Evolutionary conservation across 345 rosid genomes (phyloP).

Genomic region (Tarenaya hassleriana): DNA sequence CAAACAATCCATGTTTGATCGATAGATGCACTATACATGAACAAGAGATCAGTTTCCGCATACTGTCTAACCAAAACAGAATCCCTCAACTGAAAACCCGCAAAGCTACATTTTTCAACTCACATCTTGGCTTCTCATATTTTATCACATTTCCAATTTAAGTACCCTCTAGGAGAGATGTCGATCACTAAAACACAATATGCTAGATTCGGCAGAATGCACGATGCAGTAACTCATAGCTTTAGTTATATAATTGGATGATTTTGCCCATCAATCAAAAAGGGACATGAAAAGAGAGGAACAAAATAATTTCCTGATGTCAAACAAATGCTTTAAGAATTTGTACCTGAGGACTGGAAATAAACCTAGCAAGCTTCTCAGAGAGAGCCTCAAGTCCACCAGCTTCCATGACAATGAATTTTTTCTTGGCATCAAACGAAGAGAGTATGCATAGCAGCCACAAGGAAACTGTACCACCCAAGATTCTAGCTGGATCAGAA

Average conservation of each 20-base stretch:
- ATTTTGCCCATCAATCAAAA: no score
- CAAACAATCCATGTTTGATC: slow-evolving; percentile 18
- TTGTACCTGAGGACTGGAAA: slow-evolving; percentile 35
- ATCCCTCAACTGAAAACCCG: slow-evolving; percentile 8
- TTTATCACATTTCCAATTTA: slow-evolving; percentile 4
- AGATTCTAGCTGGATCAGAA: slow-evolving; percentile 47
- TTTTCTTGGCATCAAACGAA: slow-evolving; percentile 36
- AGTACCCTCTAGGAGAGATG: slow-evolving; percentile 12
- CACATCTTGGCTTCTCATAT: slow-evolving; percentile 12
- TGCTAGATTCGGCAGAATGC: no score
- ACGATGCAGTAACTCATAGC: no score
- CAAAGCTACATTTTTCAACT: slow-evolving; percentile 11
- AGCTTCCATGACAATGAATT: slow-evolving; percentile 49
- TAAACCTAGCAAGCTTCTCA: slow-evolving; percentile 51
- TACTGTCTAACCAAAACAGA: slow-evolving; percentile 13
- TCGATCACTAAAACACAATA: slow-evolving; percentile 13
- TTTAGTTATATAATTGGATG: no score
- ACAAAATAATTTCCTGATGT: background rate
- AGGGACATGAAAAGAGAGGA: no score
- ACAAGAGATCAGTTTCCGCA: no score
- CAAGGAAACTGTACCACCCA: slow-evolving; percentile 57
- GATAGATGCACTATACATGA: no score
- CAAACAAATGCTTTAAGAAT: background rate
- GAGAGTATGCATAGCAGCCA: slow-evolving; percentile 68
- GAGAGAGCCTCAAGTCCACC: slow-evolving; percentile 61